These are phyloP conservation scores for Sclerotiophoma versabilis DNA, from an alignment of 2,329 filamentous ascomycete genomes.

Conservation along the genomic window DNA sequence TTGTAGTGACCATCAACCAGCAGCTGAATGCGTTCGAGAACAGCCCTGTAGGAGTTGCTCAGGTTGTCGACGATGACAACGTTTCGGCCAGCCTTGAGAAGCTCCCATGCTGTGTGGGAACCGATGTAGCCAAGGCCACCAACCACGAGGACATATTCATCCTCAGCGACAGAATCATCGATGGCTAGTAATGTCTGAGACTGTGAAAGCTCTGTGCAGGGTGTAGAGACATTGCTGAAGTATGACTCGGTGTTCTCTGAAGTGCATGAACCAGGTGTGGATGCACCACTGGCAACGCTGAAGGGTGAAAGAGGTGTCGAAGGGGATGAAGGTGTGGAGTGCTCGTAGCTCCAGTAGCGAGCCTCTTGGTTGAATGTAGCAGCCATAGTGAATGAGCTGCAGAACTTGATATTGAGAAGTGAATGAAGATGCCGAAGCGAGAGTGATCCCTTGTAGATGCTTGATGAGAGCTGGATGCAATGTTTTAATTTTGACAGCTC, in stretches of 20 bases:
- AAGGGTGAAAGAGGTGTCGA: not conserved
- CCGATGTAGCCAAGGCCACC: slow-evolving; percentile 62
- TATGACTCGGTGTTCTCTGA: not conserved
- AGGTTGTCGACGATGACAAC: slow-evolving; percentile 54
- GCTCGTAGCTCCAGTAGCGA: not conserved
- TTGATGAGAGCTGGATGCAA: not conserved
- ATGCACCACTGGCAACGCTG: not conserved
- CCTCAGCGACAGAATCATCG: not conserved
- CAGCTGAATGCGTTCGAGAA: slow-evolving; percentile 36
- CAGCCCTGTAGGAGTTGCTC: slow-evolving; percentile 48
- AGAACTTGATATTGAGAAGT: not conserved
- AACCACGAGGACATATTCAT: slow-evolving; percentile 19
- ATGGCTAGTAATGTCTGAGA: not conserved
- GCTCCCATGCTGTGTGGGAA: slow-evolving; percentile 59
- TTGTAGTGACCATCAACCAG: not conserved
- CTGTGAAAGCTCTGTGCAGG: slow-evolving; percentile 1
- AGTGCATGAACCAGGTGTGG: not conserved
- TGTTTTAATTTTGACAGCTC: not conserved
- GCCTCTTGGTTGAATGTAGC: not conserved
- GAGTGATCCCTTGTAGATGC: too few species aligned
- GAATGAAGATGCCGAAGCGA: not conserved
- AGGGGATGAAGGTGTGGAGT: not conserved
- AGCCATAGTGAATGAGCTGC: not conserved
- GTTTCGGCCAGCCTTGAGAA: slow-evolving; percentile 58
- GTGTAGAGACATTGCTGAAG: not conserved